Percentiles rank a stretch among this genome's conserved stretches.
Evolutionary conservation across 2,329 filamentous ascomycete genomes (phyloP).

Genomic region (Xylaria polymorpha): DNA sequence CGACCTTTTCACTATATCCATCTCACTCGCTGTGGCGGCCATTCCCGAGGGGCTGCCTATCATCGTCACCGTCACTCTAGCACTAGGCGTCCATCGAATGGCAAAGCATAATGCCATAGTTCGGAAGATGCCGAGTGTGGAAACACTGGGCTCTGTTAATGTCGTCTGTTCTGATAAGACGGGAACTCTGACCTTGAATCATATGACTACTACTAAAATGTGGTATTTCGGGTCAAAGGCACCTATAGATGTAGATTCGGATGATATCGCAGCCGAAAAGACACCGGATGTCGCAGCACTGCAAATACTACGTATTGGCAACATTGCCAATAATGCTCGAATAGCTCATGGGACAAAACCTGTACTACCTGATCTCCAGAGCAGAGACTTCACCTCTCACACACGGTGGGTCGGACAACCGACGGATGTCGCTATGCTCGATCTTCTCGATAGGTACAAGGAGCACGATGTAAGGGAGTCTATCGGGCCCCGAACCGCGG

Average conservation of each 20-base stretch:
- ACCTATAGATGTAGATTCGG: constrained; percentile 64
- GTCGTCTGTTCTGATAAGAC: constrained; percentile 99
- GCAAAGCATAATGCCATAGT: constrained; percentile 95
- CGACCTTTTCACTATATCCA: constrained; percentile 97
- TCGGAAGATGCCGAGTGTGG: constrained; percentile 93
- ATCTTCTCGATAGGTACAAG: constrained; percentile 88
- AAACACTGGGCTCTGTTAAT: constrained; percentile 97
- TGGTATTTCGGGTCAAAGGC: constrained; percentile 85
- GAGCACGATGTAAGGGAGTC: constrained; percentile 92
- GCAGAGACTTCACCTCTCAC: constrained; percentile 70
- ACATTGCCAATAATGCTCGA: constrained; percentile 94
- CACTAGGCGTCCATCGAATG: constrained; percentile 95
- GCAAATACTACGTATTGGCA: constrained; percentile 88
- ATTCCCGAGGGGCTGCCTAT: constrained; percentile 97
- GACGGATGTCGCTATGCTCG: constrained; percentile 96
- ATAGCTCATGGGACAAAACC: constrained; percentile 81
- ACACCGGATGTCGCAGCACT: constrained; percentile 79
- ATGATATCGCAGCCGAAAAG: constrained; percentile 64
- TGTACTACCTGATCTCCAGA: constrained; percentile 85
- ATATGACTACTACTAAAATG: constrained; percentile 97
- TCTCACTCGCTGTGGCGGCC: constrained; percentile 94
- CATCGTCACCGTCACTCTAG: constrained; percentile 96
- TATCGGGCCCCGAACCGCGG: constrained; percentile 81
- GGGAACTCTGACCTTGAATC: constrained; percentile 93
- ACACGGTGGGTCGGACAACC: constrained; percentile 97